phyloP scores from a whole-genome alignment of 2,329 filamentous ascomycete genomes.

The Colletotrichum paranaense region DNA sequence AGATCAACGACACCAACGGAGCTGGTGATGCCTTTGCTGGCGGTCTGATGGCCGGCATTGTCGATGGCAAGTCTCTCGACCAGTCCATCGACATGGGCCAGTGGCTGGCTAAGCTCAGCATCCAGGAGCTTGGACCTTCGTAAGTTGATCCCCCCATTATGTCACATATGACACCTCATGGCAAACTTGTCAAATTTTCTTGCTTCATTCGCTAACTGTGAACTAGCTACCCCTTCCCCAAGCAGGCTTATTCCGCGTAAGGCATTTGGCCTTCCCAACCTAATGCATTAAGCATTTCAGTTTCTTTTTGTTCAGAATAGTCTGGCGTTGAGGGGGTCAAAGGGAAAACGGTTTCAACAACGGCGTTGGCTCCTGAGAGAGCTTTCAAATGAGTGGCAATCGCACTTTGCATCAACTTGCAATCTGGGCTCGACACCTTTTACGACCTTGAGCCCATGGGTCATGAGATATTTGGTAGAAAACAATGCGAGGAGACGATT shows the following conservation, averaged over 20 bases:
- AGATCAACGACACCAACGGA: conserved; percentile 97
- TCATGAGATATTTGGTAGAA: conserved; percentile 33
- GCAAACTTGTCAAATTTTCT: neutral
- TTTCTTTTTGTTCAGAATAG: conserved; percentile 35
- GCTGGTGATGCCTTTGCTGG: conserved; percentile 97
- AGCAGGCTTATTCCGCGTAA: conserved; percentile 76
- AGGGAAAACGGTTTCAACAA: conserved; percentile 66
- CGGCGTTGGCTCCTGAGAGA: conserved; percentile 50
- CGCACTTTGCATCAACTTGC: conserved; percentile 38
- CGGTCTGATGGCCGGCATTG: conserved; percentile 89
- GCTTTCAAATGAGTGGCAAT: conserved; percentile 47
- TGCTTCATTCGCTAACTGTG: conserved; percentile 33
- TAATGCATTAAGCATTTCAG: conserved; percentile 33
- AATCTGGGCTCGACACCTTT: conserved; percentile 51
- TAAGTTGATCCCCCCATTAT: conserved; percentile 64
- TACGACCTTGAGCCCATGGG: conserved; percentile 48
- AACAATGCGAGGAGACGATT: conserved; percentile 22
- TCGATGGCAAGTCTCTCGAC: conserved; percentile 84
- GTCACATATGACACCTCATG: neutral
- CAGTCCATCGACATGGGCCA: conserved; percentile 90
- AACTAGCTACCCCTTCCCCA: conserved; percentile 81
- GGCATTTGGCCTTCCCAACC: conserved; percentile 32
- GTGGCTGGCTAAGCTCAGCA: conserved; percentile 94
- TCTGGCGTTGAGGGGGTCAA: conserved; percentile 56
- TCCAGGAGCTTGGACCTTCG: conserved; percentile 95